Evolutionary conservation across 192 early-diverging fungal genomes (phyloP), one percentile per base, ranked within the genome.

Genomic region (Coemansia sp.): DNA sequence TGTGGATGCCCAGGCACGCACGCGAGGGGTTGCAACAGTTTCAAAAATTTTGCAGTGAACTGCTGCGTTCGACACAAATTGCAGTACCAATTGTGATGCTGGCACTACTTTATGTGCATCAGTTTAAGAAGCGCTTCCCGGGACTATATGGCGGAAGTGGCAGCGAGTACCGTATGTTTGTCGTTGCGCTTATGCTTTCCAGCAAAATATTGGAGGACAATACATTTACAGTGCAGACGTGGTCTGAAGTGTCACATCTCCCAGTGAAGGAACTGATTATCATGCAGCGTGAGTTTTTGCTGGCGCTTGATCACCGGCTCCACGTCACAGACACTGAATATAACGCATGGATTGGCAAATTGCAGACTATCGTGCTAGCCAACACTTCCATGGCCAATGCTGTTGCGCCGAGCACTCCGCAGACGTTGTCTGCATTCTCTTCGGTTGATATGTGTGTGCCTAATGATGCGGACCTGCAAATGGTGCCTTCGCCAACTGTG

Each of bases 131-230:
- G 53, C 52, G 71, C 36, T 78, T 63, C 23, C 75, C 80, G 11
- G 59, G 39, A 11, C 60, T 82, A 17, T 62, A 68, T 27, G 76
- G 74, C 20, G 81, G 81, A 19, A 51, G n/a, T 24, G 94, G 94
- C 51, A 89, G 87, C 54, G 94, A 95, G 66, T 92, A 89, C 60
- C 79, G 93, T 19, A 69, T 94, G 50, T 91, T 95, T 69, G 89
- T 92, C 7, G 90, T 90, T n/a, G 88, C 92, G 32, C 82, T 95
- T 32, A 91, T 93, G 84, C 84, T 93, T 4, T 88, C 91, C 57
- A 94, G 91, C 82, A 95, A 95, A 67, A 88, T 87, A 66, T 80
- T 94, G 25, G 87, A 93, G 67, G 94, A 96, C 76, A 94, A 94
- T 73, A 95, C 92, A 53, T 96, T 92, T 66, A 88, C 94, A 11